Conservation (phyloP, 768 basidiomycete genomes). For the Macrolepiota dolichaula region DNA sequence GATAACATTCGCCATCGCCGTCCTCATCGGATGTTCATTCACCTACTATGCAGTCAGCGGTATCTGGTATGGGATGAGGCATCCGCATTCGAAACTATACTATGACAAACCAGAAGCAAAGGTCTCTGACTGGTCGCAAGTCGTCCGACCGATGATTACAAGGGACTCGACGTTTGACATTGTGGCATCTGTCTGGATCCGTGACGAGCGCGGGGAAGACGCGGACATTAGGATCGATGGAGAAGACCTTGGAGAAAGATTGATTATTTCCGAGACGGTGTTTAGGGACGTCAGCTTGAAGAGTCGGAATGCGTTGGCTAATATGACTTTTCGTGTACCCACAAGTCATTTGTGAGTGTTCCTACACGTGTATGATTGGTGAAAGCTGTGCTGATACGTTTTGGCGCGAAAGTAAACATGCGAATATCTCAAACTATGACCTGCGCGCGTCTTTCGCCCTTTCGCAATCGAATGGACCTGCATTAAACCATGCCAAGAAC, state of each 20-base stretch:
- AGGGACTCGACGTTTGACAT: constrained; percentile 15
- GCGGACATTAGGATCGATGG: neutral
- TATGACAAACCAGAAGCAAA: neutral
- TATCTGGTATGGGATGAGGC: neutral
- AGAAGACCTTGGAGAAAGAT: constrained; percentile 11
- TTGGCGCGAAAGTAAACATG: constrained; percentile 16
- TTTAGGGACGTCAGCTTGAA: constrained; percentile 24
- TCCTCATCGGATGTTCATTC: neutral
- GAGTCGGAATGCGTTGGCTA: constrained; percentile 20
- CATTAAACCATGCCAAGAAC: constrained; percentile 24
- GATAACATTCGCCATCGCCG: neutral
- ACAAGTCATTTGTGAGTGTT: constrained; percentile 28
- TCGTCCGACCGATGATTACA: constrained; percentile 17
- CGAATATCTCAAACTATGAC: constrained; percentile 25
- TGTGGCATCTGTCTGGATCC: constrained; percentile 17
- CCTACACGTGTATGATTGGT: neutral
- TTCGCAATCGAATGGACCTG: constrained; percentile 26
- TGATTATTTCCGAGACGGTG: constrained; percentile 25
- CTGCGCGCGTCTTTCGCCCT: constrained; percentile 34
- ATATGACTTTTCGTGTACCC: constrained; percentile 25
- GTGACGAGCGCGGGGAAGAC: neutral
- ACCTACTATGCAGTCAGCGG: neutral
- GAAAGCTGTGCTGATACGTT: neutral
- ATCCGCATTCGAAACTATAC: constrained; percentile 1
- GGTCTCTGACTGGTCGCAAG: constrained; percentile 6